Percentiles rank a stretch among this genome's conserved stretches.
Conservation (phyloP, 768 basidiomycete species). For the Phlebiopsis flavidoalba region DNA sequence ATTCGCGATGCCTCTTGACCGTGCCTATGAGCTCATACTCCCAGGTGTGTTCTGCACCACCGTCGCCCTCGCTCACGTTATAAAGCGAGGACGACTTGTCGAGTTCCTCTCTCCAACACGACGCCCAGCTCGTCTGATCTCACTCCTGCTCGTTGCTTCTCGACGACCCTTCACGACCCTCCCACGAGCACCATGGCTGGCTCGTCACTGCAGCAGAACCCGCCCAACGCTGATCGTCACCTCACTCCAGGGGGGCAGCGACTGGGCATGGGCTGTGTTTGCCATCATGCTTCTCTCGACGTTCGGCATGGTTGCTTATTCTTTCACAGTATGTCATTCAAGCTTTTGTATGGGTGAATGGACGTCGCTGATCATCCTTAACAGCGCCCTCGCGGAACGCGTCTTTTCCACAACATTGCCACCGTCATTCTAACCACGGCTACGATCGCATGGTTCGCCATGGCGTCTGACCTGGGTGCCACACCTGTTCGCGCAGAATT, state of each 20-base stretch:
- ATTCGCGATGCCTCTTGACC: not conserved
- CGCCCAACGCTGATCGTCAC: slow-evolving; percentile 29
- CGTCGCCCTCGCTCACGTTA: not conserved
- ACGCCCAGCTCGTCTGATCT: not conserved
- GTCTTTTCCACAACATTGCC: slow-evolving; percentile 48
- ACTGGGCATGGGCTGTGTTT: slow-evolving; percentile 55
- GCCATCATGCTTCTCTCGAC: slow-evolving; percentile 43
- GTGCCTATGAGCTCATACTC: not conserved
- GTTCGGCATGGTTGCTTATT: slow-evolving; percentile 34
- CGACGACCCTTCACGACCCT: not conserved
- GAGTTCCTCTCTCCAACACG: not conserved
- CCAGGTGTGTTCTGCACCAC: not conserved
- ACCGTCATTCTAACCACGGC: slow-evolving; percentile 42
- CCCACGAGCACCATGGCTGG: slow-evolving; percentile 6
- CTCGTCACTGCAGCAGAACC: slow-evolving; percentile 29
- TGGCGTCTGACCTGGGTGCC: slow-evolving; percentile 53
- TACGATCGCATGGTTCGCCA: slow-evolving; percentile 44
- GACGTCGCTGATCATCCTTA: not conserved
- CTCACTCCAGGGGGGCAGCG: slow-evolving; percentile 40
- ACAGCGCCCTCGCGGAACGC: slow-evolving; percentile 34
- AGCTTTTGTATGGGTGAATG: not conserved
- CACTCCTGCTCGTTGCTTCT: not conserved
- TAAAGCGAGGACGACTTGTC: not conserved
- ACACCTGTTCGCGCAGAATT: slow-evolving; percentile 40
- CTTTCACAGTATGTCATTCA: slow-evolving; percentile 25